Evolutionary conservation across 768 basidiomycete species (phyloP).

Genomic region (Saitozyma sp.): DNA sequence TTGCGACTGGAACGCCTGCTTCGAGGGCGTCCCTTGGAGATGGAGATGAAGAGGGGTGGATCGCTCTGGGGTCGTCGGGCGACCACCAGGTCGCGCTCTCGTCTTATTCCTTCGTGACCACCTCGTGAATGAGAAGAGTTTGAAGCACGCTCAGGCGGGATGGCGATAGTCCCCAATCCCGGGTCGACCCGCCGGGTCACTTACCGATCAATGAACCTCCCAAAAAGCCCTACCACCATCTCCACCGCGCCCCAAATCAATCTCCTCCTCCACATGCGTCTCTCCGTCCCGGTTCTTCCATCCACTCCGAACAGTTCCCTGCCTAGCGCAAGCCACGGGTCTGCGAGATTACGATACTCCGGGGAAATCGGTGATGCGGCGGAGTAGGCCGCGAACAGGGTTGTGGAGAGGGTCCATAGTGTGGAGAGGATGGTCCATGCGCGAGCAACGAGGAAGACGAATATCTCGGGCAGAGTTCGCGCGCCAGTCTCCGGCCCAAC

Average conservation of each 20-base stretch:
- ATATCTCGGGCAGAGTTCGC: neutral
- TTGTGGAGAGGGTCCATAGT: slow-evolving; percentile 3
- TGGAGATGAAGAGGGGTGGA: too few species aligned
- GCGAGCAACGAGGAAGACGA: neutral
- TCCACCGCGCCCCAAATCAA: slow-evolving; percentile 27
- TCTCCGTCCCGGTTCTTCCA: slow-evolving; percentile 7
- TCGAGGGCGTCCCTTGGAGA: too few species aligned
- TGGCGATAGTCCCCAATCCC: neutral
- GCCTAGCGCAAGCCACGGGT: slow-evolving; percentile 10
- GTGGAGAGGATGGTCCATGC: neutral
- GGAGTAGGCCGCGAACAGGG: slow-evolving; percentile 9
- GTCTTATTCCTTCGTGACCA: too few species aligned
- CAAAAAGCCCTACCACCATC: slow-evolving; percentile 16
- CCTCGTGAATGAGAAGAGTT: too few species aligned
- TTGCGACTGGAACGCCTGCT: too few species aligned
- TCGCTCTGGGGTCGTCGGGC: too few species aligned
- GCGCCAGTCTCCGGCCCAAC: too few species aligned
- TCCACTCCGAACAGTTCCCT: slow-evolving; percentile 21
- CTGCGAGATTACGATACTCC: slow-evolving; percentile 6
- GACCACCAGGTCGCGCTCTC: too few species aligned
- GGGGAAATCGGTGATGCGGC: slow-evolving; percentile 6
- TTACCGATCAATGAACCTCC: slow-evolving; percentile 32
- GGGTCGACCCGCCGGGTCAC: neutral
- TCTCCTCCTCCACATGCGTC: slow-evolving; percentile 16
- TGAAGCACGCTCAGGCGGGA: too few species aligned